Conservation (phyloP, 2,329 filamentous ascomycete species). For the Penicillium concentricum region DNA sequence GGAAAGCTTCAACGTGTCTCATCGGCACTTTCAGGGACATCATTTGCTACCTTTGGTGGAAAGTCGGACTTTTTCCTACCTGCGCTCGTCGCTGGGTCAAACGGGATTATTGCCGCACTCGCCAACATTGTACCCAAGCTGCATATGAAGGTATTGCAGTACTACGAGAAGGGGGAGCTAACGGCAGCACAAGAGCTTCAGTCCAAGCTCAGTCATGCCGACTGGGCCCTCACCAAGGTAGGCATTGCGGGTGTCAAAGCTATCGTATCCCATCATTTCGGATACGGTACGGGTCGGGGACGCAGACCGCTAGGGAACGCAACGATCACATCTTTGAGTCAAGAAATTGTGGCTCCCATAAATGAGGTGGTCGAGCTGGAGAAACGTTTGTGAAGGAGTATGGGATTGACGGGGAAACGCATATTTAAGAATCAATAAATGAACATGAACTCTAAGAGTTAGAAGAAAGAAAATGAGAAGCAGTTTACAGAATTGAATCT, state of each 20-base stretch:
- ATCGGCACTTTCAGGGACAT: slow-evolving; percentile 26
- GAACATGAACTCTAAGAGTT: background rate
- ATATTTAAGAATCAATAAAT: background rate
- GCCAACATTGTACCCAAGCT: slow-evolving; percentile 79
- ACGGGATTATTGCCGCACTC: slow-evolving; percentile 76
- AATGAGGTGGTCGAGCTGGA: background rate
- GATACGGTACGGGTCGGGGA: slow-evolving; percentile 56
- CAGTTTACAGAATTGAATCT: background rate
- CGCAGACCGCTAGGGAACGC: background rate
- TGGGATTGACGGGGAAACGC: background rate
- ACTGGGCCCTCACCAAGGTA: slow-evolving; percentile 75
- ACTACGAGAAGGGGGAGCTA: slow-evolving; percentile 66
- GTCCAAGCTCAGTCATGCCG: slow-evolving; percentile 67
- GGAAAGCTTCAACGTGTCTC: slow-evolving; percentile 62
- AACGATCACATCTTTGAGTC: background rate
- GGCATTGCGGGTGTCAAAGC: slow-evolving; percentile 77
- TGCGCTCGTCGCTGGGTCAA: slow-evolving; percentile 70
- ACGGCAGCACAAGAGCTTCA: slow-evolving; percentile 71
- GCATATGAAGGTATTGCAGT: slow-evolving; percentile 71
- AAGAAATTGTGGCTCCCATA: background rate
- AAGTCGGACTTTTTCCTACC: slow-evolving; percentile 80
- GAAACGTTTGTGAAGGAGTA: background rate
- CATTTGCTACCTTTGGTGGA: slow-evolving; percentile 77
- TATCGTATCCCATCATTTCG: slow-evolving; percentile 73
- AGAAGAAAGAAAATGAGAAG: background rate